Evolutionary conservation across 2,329 filamentous ascomycete species (phyloP).

Genomic region (Malbranchea zuffiana): DNA sequence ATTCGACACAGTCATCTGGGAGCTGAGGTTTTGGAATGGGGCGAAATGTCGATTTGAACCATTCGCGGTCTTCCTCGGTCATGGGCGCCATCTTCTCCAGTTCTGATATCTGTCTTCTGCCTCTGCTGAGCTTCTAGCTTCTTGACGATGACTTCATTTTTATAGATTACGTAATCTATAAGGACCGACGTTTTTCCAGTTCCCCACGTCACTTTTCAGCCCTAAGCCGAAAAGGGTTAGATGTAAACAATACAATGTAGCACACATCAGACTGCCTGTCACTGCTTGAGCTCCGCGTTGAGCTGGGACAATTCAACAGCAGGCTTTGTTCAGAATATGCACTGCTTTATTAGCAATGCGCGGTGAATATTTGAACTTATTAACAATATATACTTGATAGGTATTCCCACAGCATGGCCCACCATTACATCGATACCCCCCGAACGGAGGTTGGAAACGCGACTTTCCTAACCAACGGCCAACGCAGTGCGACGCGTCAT

Average conservation of each 20-base stretch:
- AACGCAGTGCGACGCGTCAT: conserved; percentile 42
- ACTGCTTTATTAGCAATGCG: conserved; percentile 2
- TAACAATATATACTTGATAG: background rate
- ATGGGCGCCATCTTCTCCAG: conserved; percentile 29
- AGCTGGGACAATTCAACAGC: no score
- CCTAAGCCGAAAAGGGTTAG: conserved; percentile 28
- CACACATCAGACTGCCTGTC: conserved; percentile 22
- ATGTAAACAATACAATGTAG: conserved; percentile 32
- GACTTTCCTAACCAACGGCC: conserved; percentile 60
- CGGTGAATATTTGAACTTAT: conserved; percentile 3
- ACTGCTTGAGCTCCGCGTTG: conserved; percentile 9
- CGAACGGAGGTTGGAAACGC: conserved; percentile 72
- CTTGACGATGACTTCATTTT: conserved; percentile 4
- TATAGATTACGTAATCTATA: conserved; percentile 25
- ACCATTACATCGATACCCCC: conserved; percentile 69
- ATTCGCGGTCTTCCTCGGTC: conserved; percentile 49
- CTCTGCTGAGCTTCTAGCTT: conserved; percentile 1
- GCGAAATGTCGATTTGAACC: conserved; percentile 55
- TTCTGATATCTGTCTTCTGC: background rate
- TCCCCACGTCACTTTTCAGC: background rate
- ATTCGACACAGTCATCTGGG: conserved; percentile 77
- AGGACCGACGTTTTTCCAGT: conserved; percentile 10
- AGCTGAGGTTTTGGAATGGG: conserved; percentile 54
- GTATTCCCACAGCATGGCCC: conserved; percentile 43
- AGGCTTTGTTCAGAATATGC: no score